A percentile compares a stretch with the other conserved stretches of the same genome.
These are phyloP conservation scores for Musa acuminata DNA, from an alignment of 176 grass and related monocot species.

Conservation along the genomic window DNA sequence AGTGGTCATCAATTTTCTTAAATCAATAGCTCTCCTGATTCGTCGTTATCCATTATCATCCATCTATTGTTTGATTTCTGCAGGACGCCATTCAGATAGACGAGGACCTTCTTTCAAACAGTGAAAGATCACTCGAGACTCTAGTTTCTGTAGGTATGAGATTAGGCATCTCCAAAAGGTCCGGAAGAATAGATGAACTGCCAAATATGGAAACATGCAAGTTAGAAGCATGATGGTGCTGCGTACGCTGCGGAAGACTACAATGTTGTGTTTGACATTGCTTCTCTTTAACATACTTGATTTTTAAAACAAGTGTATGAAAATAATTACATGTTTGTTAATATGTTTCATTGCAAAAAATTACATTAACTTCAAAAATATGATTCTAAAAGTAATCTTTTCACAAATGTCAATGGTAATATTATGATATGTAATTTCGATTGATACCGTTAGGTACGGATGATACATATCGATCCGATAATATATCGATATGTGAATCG, in stretches of 20 bases:
- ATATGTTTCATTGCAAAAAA: too few relatives aligned
- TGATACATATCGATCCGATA: too few relatives aligned
- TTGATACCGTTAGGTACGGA: too few relatives aligned
- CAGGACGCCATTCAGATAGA: conserved; percentile 73
- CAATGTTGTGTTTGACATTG: not conserved
- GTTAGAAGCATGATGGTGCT: conserved; percentile 24
- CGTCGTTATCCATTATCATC: not conserved
- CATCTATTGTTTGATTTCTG: not conserved
- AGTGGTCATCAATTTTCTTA: not conserved
- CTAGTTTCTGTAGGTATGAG: conserved; percentile 68
- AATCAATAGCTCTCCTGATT: not conserved
- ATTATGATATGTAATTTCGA: too few relatives aligned
- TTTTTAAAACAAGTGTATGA: too few relatives aligned
- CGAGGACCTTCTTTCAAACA: conserved; percentile 68
- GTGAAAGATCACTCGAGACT: conserved; percentile 77
- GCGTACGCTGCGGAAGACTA: not conserved
- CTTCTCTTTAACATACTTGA: too few relatives aligned
- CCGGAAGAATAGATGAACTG: conserved; percentile 5
- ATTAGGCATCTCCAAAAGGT: conserved; percentile 50
- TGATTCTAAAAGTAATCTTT: too few relatives aligned
- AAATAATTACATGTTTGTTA: too few relatives aligned
- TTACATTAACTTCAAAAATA: too few relatives aligned
- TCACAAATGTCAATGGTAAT: too few relatives aligned
- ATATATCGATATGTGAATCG: too few relatives aligned
- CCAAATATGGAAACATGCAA: conserved; percentile 35